phyloP scores from a whole-genome alignment of 768 basidiomycete genomes.

The Amanita rubescens region DNA sequence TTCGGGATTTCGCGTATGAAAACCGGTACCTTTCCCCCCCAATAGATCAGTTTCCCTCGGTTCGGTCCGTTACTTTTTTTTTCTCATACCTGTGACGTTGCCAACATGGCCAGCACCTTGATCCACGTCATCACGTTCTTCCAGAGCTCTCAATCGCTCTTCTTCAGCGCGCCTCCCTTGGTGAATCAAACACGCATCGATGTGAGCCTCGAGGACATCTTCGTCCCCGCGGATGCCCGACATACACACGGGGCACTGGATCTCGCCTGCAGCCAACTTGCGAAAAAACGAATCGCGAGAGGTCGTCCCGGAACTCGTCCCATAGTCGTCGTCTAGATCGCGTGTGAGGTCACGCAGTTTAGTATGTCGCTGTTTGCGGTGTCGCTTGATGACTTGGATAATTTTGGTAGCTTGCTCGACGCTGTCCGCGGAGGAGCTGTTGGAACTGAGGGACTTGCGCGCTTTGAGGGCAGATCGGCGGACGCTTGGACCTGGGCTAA shows the following conservation, averaged over 20 bases:
- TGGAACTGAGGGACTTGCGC: slow-evolving; percentile 29
- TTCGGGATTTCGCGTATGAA: slow-evolving; percentile 50
- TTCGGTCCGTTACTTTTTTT: slow-evolving; percentile 10
- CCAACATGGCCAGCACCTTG: slow-evolving; percentile 36
- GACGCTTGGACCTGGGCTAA: slow-evolving; percentile 28
- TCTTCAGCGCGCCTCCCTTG: slow-evolving; percentile 29
- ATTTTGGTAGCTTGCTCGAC: slow-evolving; percentile 42
- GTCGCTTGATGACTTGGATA: slow-evolving; percentile 56
- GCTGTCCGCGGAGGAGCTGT: slow-evolving; percentile 16
- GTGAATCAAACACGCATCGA: slow-evolving; percentile 71
- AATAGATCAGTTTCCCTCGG: background rate
- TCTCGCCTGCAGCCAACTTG: slow-evolving; percentile 26
- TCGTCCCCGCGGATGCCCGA: slow-evolving; percentile 51
- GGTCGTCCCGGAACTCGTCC: slow-evolving; percentile 22
- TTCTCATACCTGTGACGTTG: slow-evolving; percentile 36
- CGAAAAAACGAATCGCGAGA: slow-evolving; percentile 14
- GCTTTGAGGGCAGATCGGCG: slow-evolving; percentile 33
- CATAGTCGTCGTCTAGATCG: slow-evolving; percentile 49
- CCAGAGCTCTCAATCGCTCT: background rate
- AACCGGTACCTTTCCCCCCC: slow-evolving; percentile 54
- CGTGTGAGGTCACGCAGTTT: slow-evolving; percentile 60
- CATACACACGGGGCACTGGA: slow-evolving; percentile 67
- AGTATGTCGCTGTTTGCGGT: slow-evolving; percentile 60
- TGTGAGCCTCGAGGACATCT: slow-evolving; percentile 71
- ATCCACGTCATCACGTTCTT: slow-evolving; percentile 23